phyloP scores from a whole-genome alignment of 306 rosid genomes.

The Dalbergia cochinchinensis region DNA sequence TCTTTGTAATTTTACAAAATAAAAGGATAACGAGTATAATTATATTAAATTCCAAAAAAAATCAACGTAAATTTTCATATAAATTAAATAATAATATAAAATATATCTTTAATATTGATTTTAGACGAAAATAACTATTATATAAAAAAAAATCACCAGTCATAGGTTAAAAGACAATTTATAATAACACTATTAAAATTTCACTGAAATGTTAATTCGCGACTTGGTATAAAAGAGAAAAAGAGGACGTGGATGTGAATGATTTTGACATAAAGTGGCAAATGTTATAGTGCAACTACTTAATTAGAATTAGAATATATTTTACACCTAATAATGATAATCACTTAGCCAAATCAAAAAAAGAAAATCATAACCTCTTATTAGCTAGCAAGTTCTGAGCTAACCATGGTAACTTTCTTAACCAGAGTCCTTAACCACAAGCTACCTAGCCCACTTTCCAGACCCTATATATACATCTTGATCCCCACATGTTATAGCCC shows the following conservation, averaged over 20 bases:
- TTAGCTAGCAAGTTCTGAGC: background rate
- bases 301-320: slow-evolving; percentile 16
- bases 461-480: slow-evolving; percentile 43
- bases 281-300: slow-evolving; percentile 13
- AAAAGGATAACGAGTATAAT: too few relatives aligned
- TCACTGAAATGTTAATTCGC: background rate
- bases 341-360: too few relatives aligned
- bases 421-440: slow-evolving; percentile 37
- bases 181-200: too few relatives aligned
- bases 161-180: too few relatives aligned
- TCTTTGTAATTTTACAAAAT: too few relatives aligned
- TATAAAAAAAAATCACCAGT: too few relatives aligned
- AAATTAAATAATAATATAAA: too few relatives aligned
- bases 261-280: slow-evolving; percentile 35
- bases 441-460: slow-evolving; percentile 20
- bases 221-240: too few relatives aligned
- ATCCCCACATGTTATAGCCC: slow-evolving; percentile 43
- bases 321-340: background rate
- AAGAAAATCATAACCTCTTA: background rate
- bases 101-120: too few relatives aligned
- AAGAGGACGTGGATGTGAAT: background rate
- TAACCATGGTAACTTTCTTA: slow-evolving; percentile 53
- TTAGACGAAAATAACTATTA: too few relatives aligned
- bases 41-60: too few relatives aligned
- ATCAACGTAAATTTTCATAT: too few relatives aligned